Conservation (phyloP, 2,329 filamentous ascomycete genomes). For the Zalaria sp. region DNA sequence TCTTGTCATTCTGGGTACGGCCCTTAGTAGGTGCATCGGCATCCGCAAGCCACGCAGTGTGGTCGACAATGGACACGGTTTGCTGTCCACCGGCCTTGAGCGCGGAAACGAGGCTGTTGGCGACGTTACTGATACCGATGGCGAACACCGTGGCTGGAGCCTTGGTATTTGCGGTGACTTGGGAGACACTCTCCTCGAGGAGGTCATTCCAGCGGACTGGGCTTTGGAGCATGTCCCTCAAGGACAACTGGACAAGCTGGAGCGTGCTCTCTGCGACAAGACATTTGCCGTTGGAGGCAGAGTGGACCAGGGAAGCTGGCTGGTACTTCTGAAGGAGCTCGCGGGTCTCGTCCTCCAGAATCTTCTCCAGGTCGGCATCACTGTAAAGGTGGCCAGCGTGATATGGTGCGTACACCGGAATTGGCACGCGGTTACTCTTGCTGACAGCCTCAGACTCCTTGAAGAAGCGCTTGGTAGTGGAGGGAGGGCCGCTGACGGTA, state of each 20-base stretch:
- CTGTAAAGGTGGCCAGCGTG: conserved; percentile 43
- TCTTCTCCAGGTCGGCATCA: conserved; percentile 35
- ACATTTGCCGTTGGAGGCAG: conserved; percentile 31
- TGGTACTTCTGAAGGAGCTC: conserved; percentile 27
- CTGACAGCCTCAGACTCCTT: conserved; percentile 32
- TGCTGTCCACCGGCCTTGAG: conserved; percentile 36
- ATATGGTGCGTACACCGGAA: conserved; percentile 44
- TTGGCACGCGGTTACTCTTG: conserved; percentile 36
- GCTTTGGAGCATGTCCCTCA: conserved; percentile 31
- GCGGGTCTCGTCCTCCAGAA: conserved; percentile 28
- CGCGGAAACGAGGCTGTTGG: conserved; percentile 40
- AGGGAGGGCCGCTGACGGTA: conserved; percentile 45
- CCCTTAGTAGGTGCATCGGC: conserved; percentile 18
- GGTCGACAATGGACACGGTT: conserved; percentile 28
- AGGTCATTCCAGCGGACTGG: conserved; percentile 36
- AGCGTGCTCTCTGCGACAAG: conserved; percentile 29
- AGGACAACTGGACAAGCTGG: conserved; percentile 28
- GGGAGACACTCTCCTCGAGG: conserved; percentile 31
- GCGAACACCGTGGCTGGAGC: conserved; percentile 30
- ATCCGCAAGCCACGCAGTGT: conserved; percentile 27
- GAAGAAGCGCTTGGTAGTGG: conserved; percentile 37
- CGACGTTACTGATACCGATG: conserved; percentile 38
- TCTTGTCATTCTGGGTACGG: conserved; percentile 47
- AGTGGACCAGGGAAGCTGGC: conserved; percentile 31
- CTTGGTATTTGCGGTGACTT: conserved; percentile 28